phyloP scores from a whole-genome alignment of 225 moss, liverwort and hornwort species.

The Bryum argenteum region DNA sequence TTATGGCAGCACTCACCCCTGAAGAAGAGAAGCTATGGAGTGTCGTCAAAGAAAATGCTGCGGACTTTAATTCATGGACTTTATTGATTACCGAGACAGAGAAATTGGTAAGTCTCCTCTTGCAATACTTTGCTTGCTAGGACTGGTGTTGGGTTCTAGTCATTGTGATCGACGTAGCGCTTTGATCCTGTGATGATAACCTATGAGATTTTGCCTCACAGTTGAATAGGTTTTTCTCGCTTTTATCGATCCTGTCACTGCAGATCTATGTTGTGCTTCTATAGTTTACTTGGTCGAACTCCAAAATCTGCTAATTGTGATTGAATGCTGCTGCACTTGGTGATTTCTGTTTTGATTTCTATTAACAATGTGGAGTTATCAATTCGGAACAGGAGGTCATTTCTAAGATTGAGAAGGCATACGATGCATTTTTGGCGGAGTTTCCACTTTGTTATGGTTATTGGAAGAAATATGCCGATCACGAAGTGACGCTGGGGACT shows the following conservation, averaged over 20 bases:
- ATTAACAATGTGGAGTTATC: background rate
- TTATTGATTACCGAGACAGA: conserved; percentile 84
- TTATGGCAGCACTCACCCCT: conserved; percentile 65
- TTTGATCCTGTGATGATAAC: background rate
- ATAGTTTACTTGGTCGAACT: background rate
- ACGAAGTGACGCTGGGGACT: conserved; percentile 73
- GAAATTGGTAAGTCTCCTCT: conserved; percentile 63
- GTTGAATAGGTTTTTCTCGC: no score
- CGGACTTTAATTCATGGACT: conserved; percentile 93
- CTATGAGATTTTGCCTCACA: background rate
- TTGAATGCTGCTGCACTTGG: no score
- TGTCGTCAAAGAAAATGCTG: conserved; percentile 74
- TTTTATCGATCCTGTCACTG: no score
- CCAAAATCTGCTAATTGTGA: no score
- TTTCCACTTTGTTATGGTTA: conserved; percentile 98
- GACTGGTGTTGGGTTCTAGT: background rate
- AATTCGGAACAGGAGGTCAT: conserved; percentile 60
- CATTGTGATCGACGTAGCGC: background rate
- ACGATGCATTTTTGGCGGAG: conserved; percentile 88
- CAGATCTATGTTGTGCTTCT: no score
- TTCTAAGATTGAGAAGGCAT: conserved; percentile 66
- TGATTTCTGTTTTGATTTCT: no score
- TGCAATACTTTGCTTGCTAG: background rate
- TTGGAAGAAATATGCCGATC: conserved; percentile 99
- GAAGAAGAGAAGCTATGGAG: conserved; percentile 90